phyloP scores from a whole-genome alignment of 2,329 filamentous ascomycete genomes.

The Arthroderma uncinatum region DNA sequence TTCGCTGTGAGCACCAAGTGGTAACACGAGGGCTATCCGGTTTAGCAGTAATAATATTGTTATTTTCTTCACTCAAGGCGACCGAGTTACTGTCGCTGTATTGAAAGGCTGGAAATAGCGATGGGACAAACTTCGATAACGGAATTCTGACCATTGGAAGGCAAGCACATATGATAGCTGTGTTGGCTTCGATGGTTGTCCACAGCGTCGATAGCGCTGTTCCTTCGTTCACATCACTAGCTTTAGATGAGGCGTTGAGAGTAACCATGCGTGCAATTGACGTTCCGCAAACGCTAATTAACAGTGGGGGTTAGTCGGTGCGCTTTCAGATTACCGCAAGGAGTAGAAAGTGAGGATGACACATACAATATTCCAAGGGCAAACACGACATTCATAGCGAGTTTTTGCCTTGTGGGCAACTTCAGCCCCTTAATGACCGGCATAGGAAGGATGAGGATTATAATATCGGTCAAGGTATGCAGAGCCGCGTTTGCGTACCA shows the following conservation, averaged over 20 bases:
- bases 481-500: conserved; percentile 41
- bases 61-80: neutral
- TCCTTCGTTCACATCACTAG: conserved; percentile 19
- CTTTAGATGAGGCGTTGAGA: conserved; percentile 19
- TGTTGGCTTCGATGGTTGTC: conserved; percentile 28
- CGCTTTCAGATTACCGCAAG: neutral
- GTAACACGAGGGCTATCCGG: neutral
- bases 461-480: conserved; percentile 27
- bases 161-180: conserved; percentile 30
- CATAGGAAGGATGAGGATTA: conserved; percentile 27
- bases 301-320: neutral
- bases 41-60: neutral
- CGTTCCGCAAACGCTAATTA: conserved; percentile 20
- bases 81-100: neutral
- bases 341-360: neutral
- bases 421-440: conserved; percentile 23
- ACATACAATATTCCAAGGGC: conserved; percentile 30
- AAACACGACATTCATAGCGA: conserved; percentile 38
- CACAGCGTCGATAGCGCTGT: conserved; percentile 25
- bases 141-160: conserved; percentile 27
- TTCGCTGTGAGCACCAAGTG: neutral
- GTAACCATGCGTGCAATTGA: conserved; percentile 27
- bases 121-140: conserved; percentile 18
- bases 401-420: conserved; percentile 34
- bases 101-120: conserved; percentile 6